These are phyloP conservation scores for Rosellinia necatrix DNA, from an alignment of 2,329 filamentous ascomycete genomes.

Conservation along the genomic window DNA sequence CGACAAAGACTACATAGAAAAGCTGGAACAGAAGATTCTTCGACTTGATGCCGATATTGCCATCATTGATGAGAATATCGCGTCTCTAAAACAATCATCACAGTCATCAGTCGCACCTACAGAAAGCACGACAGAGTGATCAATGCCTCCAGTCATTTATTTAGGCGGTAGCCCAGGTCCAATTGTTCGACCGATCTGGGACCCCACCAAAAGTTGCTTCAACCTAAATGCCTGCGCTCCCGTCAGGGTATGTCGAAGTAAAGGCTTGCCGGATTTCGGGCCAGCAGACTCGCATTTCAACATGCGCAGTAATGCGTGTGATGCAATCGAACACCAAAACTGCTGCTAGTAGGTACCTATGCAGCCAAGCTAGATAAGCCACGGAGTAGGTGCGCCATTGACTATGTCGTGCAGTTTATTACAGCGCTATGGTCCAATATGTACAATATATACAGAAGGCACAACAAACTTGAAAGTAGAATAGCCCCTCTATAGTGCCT, in stretches of 20 bases:
- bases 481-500: no score
- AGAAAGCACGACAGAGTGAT: slow-evolving; percentile 18
- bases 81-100: slow-evolving; percentile 39
- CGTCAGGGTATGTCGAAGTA: neutral
- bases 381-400: no score
- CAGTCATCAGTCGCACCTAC: slow-evolving; percentile 6
- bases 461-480: no score
- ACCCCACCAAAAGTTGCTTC: neutral
- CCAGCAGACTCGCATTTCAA: neutral
- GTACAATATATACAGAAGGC: no score
- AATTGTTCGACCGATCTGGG: no score
- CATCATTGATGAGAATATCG: slow-evolving; percentile 77
- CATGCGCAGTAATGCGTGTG: neutral
- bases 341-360: no score
- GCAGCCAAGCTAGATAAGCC: no score
- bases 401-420: no score
- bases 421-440: no score
- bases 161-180: no score
- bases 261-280: neutral
- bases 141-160: neutral
- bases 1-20: slow-evolving; percentile 72
- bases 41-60: slow-evolving; percentile 76
- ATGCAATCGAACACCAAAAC: neutral
- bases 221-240: neutral
- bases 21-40: slow-evolving; percentile 73